A percentile compares a stretch with the other conserved stretches of the same genome.
phyloP scores from a whole-genome alignment of 192 early-diverging fungal genomes.

The Spizellomyces punctatus region DNA sequence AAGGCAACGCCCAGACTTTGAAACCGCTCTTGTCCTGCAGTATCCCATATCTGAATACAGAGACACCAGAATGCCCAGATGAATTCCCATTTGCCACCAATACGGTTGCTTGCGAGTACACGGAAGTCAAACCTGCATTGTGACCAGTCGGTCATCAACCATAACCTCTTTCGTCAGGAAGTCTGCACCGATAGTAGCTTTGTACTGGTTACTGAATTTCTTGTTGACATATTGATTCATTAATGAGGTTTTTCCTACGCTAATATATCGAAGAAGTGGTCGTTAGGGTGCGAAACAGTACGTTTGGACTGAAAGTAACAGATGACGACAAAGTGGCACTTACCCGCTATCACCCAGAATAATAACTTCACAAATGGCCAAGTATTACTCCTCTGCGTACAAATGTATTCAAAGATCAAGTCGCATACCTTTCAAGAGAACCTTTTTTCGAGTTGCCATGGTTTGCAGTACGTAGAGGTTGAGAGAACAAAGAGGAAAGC shows the following conservation, averaged over 20 bases:
- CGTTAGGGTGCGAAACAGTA: neutral
- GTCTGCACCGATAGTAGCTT: conserved; percentile 99
- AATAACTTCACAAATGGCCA: conserved; percentile 22
- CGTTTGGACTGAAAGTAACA: neutral
- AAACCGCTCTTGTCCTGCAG: conserved; percentile 98
- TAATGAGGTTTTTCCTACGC: conserved; percentile 83
- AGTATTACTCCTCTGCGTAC: neutral
- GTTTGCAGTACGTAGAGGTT: too few species aligned
- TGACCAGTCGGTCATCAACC: conserved; percentile 90
- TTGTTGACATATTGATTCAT: conserved; percentile 99
- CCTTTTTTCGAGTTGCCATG: conserved; percentile 39
- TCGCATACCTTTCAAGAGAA: conserved; percentile 29
- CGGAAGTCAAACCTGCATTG: conserved; percentile 93
- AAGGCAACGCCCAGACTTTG: conserved; percentile 98
- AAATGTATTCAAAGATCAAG: neutral
- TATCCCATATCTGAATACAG: conserved; percentile 87
- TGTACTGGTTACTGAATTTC: conserved; percentile 96
- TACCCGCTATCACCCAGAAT: conserved; percentile 41
- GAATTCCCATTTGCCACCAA: too few species aligned
- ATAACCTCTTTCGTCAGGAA: conserved; percentile 97
- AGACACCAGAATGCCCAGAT: too few species aligned
- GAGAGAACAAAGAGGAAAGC: too few species aligned
- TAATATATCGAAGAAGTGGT: neutral
- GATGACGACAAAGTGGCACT: neutral
- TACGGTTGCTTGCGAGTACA: neutral